Conservation (phyloP, 2,329 filamentous ascomycete species). For the Aspergillus candidus region DNA sequence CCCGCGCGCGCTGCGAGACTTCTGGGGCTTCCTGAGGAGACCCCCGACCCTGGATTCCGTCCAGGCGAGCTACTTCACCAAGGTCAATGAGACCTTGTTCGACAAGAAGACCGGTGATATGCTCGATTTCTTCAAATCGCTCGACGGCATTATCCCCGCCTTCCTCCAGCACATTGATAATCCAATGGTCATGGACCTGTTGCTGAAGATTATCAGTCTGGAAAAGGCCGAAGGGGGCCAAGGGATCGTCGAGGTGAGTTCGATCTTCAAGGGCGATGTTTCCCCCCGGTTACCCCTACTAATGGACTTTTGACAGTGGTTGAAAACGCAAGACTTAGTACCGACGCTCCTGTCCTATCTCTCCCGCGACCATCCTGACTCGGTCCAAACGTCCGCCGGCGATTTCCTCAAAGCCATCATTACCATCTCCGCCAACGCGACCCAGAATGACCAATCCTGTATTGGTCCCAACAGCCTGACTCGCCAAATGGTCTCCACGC, state of each 20-base stretch:
- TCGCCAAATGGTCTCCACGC: slow-evolving; percentile 81
- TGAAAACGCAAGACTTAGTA: slow-evolving; percentile 82
- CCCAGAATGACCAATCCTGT: slow-evolving; percentile 96
- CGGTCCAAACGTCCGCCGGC: slow-evolving; percentile 91
- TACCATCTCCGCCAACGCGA: slow-evolving; percentile 96
- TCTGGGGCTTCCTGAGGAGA: slow-evolving; percentile 84
- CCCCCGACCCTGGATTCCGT: slow-evolving; percentile 83
- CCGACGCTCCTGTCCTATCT: slow-evolving; percentile 82
- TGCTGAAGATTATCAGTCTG: slow-evolving; percentile 93
- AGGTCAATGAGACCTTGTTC: slow-evolving; percentile 94
- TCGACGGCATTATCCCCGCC: slow-evolving; percentile 74
- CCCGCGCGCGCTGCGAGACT: slow-evolving; percentile 67
- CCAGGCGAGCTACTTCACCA: slow-evolving; percentile 96
- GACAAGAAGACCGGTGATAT: slow-evolving; percentile 98
- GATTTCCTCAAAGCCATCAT: slow-evolving; percentile 99
- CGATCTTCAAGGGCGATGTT: neutral
- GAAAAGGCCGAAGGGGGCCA: slow-evolving; percentile 88
- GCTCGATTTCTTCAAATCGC: slow-evolving; percentile 78
- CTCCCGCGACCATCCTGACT: slow-evolving; percentile 74
- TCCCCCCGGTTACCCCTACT: neutral
- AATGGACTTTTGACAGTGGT: slow-evolving; percentile 57
- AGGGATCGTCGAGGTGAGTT: slow-evolving; percentile 81
- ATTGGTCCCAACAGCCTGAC: slow-evolving; percentile 97
- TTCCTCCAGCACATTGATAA: slow-evolving; percentile 93
- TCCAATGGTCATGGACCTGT: slow-evolving; percentile 95